Base-by-base conservation (phyloP, 768 basidiomycete species). In the Trametes villosa region DNA sequence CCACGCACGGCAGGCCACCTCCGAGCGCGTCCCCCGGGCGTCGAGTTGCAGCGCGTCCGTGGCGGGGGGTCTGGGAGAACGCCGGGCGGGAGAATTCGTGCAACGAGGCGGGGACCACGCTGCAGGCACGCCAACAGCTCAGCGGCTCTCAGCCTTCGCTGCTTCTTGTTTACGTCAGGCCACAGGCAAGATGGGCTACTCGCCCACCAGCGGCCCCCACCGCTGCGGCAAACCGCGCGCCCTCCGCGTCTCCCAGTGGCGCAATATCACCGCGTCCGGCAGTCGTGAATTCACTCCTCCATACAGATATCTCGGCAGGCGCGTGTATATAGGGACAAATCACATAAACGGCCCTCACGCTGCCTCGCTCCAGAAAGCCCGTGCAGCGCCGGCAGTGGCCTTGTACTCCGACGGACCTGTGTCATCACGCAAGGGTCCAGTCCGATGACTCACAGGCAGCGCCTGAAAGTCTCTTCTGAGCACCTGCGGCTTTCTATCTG, bases 401-500 rank as follows among this genome's bases (percentile, higher is more conserved):
- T 22, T 34, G 40, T 30, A n/a, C 27, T 45, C 31, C 50, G 49
- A 31, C 41, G 26, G 42, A 13, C 50, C 17, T 36, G 9, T 44
- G 24, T 29, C 38, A 40, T 15, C 29, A 38, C 20, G 40, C 30
- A 24, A n/a, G 49, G 46, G 29, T 18, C n/a, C 36, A 53, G 42
- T 40, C 51, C 27, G 46, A 55, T 60, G 53, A 26, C 59, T 36
- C 34, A 45, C 31, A 29, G 36, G 20, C 53, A 55, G 48, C 48
- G 60, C 42, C 38, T 55, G 60, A 55, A 56, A 61, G 48, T 29
- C 40, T 56, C 60, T 55, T 61, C 48, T 44, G 18, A 17, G 24
- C 24, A 22, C 51, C 31, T 41, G 30, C 18, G 20, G 4, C 50
- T 22, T 41, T 61, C 33, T 11, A 36, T 29, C 38, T 20, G 9